phyloP scores from a whole-genome alignment of 2,329 filamentous ascomycete species.

The Venturiaceae sp. region DNA sequence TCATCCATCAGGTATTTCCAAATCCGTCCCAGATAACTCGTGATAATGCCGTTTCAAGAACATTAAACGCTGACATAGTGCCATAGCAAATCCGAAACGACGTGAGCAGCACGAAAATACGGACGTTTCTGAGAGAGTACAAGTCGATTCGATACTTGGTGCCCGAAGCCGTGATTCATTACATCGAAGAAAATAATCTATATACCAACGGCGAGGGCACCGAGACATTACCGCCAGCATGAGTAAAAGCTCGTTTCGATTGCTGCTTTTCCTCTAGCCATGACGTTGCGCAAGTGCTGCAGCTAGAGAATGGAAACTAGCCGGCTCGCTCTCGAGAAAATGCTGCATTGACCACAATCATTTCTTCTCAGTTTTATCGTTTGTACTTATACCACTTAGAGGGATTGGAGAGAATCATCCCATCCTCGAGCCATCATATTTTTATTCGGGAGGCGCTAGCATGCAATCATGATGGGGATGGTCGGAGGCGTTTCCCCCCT shows the following conservation, averaged over 20 bases:
- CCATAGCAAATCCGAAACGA: conserved; percentile 10
- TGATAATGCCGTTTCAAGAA: background rate
- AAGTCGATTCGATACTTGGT: conserved; percentile 75
- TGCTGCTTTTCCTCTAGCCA: background rate
- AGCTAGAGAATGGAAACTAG: background rate
- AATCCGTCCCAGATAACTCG: background rate
- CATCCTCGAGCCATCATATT: background rate
- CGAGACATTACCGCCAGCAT: background rate
- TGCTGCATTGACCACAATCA: background rate
- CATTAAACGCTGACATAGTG: background rate
- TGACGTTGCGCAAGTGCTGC: background rate
- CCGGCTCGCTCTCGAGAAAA: background rate
- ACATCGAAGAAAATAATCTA: conserved; percentile 4
- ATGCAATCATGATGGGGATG: background rate
- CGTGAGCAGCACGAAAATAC: conserved; percentile 11
- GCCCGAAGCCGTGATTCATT: conserved; percentile 60
- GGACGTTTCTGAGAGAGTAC: conserved; percentile 49
- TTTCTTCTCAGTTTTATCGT: background rate
- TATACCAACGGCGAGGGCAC: conserved; percentile 5
- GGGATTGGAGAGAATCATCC: background rate
- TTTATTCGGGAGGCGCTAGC: background rate
- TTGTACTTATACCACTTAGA: background rate
- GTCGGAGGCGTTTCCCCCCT: background rate
- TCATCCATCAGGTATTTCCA: conserved; percentile 10
- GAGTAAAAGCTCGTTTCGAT: background rate